These are phyloP conservation scores for Vigna trinervia DNA, from an alignment of 306 rosid species.

Conservation along the genomic window DNA sequence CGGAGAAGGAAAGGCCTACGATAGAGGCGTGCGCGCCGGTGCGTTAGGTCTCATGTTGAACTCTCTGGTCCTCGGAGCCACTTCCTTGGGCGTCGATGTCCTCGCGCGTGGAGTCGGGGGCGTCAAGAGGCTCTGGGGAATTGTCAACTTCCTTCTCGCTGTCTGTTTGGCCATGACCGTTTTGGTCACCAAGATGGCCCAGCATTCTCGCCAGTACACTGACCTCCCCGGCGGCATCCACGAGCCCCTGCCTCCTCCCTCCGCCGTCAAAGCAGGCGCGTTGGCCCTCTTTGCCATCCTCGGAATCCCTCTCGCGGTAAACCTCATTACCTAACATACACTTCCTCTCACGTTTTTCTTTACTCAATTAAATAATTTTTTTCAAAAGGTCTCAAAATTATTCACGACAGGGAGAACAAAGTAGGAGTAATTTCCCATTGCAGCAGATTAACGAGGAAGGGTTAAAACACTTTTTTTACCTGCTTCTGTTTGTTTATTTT, in stretches of 20 bases:
- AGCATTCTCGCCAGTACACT: conserved; percentile 36
- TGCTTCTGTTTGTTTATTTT: not conserved
- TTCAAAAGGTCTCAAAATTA: no score
- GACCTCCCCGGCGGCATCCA: not conserved
- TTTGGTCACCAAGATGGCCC: conserved; percentile 70
- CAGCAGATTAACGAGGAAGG: not conserved
- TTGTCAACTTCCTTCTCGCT: conserved; percentile 73
- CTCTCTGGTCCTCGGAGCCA: conserved; percentile 66
- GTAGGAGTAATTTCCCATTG: not conserved
- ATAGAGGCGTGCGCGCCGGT: conserved; percentile 72
- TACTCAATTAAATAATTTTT: not conserved
- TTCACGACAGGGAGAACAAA: not conserved
- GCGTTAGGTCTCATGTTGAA: conserved; percentile 83
- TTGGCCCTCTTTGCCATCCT: conserved; percentile 69
- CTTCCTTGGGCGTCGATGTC: conserved; percentile 61
- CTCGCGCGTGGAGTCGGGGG: conserved; percentile 71
- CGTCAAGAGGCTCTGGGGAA: conserved; percentile 74
- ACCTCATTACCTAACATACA: not conserved
- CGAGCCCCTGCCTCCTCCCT: conserved; percentile 52
- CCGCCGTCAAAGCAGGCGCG: conserved; percentile 61
- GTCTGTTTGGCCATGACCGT: conserved; percentile 59
- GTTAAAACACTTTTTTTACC: conserved; percentile 36
- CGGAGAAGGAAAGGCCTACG: conserved; percentile 54
- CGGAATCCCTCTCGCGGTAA: conserved; percentile 72
- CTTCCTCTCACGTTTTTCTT: no score